Evolutionary conservation across 2,329 filamentous ascomycete genomes (phyloP), one percentile per base, ranked within the genome.

Genomic region (Alternaria conjuncta): DNA sequence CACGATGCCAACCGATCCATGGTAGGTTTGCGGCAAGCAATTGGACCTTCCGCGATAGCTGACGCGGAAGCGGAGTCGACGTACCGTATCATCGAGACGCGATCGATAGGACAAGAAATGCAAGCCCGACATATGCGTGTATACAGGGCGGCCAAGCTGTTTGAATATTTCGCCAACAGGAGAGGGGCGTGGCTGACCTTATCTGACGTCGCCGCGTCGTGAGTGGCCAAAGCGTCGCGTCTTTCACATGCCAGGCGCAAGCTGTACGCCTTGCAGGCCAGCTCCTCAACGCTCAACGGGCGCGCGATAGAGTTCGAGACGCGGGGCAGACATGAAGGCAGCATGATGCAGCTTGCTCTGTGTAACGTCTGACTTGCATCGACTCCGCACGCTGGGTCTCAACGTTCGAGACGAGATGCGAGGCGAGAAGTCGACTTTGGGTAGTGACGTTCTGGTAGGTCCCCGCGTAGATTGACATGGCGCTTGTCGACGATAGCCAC

Each of bases 211-310:
- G 55, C 28, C 21, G 15, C 23, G 21, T 32, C 32, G 32, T 44
- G 53, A 65, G n/a, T 62, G 68, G 66, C 60, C 67, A 69, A 67
- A 57, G 64, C 67, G 28, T 55, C 26, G 10, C 18, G 50, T 25
- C 65, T 74, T 71, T 74, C 71, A 74, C 71, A 74, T 74, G 71
- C 64, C 65, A 71, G 61, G 44, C 28, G 49, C 36, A 54, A 32
- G 15, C 57, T 55, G 36, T 18, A 60, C 30, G 55, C 63, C 63
- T 46, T 65, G 62, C 55, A 30, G 66, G 47, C 65, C 59, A 68
- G 66, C 63, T 61, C 64, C 57, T 65, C 65, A 66, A 67, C 69
- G 62, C 53, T 57, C 57, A 59, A 51, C 45, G 47, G 44, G 46
- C 56, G 46, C 46, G 46, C 36, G 51, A 43, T 53, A 55, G 51